Conservation (phyloP, 1,284 basidiomycete genomes). For the Omphalotus olearius region DNA sequence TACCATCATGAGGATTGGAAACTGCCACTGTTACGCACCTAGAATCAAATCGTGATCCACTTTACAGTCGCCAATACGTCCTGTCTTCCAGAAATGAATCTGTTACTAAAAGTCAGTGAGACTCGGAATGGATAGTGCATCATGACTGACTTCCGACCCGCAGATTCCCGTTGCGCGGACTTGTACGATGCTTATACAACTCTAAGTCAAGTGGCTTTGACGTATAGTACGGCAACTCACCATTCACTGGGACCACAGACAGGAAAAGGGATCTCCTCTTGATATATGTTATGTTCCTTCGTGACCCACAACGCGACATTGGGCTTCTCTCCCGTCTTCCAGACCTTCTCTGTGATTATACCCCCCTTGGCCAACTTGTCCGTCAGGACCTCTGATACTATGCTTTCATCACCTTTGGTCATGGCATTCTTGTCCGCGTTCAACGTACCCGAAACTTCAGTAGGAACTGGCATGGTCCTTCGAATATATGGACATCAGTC, state of each 20-base stretch:
- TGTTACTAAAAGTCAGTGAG: neutral
- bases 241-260: slow-evolving; percentile 8
- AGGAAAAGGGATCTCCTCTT: slow-evolving; percentile 13
- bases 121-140: neutral
- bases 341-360: slow-evolving; percentile 3
- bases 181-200: slow-evolving; percentile 8
- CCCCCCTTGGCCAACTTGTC: slow-evolving; percentile 11
- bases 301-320: slow-evolving; percentile 14
- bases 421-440: neutral
- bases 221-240: neutral
- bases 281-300: slow-evolving; percentile 11
- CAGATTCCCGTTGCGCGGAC: slow-evolving; percentile 13
- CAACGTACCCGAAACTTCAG: neutral
- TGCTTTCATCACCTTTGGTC: neutral
- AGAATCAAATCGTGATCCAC: slow-evolving; percentile 14
- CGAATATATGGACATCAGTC: no score
- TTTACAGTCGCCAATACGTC: slow-evolving; percentile 13
- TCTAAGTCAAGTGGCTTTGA: neutral
- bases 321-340: slow-evolving; percentile 7
- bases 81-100: slow-evolving; percentile 16
- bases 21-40: slow-evolving; percentile 1
- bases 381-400: slow-evolving; percentile 2
- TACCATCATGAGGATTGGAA: no score
- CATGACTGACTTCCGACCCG: slow-evolving; percentile 8
- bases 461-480: neutral